Conservation (phyloP, 2,329 filamentous ascomycete species). For the Venturia aucupariae region DNA sequence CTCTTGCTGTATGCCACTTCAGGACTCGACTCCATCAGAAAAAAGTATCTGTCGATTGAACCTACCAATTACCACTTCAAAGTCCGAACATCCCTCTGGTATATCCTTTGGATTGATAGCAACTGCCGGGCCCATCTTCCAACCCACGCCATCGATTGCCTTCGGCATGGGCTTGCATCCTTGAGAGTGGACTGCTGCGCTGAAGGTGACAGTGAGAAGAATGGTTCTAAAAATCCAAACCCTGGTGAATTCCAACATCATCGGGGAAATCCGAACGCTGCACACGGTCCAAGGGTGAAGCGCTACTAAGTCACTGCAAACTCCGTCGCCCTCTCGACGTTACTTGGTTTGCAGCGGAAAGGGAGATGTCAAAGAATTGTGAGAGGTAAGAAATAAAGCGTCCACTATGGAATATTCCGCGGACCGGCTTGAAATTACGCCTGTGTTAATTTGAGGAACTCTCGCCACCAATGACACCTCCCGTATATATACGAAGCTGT, state of each 20-base stretch:
- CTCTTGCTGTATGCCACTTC: not conserved
- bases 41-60: not conserved
- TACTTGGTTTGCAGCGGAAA: no score
- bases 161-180: conserved; percentile 12
- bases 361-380: not conserved
- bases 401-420: not conserved
- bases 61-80: conserved; percentile 12
- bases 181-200: not conserved
- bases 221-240: not conserved
- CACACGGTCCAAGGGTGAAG: no score
- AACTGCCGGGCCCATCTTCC: conserved; percentile 12
- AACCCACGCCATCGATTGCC: not conserved
- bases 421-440: not conserved
- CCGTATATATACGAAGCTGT: not conserved
- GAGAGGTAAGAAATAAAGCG: no score
- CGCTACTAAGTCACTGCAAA: no score
- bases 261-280: not conserved
- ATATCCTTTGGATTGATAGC: conserved; percentile 10
- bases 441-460: not conserved
- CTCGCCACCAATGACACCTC: not conserved
- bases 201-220: not conserved
- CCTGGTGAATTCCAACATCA: not conserved
- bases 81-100: conserved; percentile 12
- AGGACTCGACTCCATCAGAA: not conserved
- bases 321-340: no score